Conservation (phyloP, 2,329 filamentous ascomycete genomes). For the Paecilomyces sp. region DNA sequence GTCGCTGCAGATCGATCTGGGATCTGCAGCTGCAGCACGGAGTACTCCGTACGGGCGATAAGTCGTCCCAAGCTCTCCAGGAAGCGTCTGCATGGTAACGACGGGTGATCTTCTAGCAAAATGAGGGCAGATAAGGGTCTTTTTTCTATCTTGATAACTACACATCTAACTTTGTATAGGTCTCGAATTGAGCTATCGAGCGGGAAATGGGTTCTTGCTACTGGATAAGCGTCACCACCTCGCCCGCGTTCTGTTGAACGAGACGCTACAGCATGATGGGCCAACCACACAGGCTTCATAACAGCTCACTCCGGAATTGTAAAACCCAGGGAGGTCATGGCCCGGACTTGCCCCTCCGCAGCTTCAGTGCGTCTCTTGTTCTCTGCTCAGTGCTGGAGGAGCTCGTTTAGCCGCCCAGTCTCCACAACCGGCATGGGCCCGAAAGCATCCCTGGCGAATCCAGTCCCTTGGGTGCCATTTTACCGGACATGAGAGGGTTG, state of each 20-base stretch:
- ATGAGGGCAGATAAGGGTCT: background rate
- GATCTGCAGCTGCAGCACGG: background rate
- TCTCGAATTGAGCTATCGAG: background rate
- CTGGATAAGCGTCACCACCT: background rate
- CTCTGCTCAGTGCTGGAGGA: background rate
- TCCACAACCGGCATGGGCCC: background rate
- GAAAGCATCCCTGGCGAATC: background rate
- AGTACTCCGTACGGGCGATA: background rate
- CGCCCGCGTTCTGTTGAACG: background rate
- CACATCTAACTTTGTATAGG: background rate
- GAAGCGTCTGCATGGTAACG: background rate
- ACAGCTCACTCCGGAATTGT: background rate
- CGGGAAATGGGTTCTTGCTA: background rate
- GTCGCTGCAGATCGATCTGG: background rate
- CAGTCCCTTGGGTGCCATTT: background rate
- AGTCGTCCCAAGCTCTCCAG: background rate
- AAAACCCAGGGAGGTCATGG: background rate
- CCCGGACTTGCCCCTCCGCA: background rate
- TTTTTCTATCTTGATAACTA: background rate
- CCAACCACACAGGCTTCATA: background rate
- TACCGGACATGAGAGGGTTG: background rate
- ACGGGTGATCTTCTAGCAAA: background rate
- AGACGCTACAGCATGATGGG: background rate
- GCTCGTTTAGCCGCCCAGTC: background rate
- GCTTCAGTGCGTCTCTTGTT: background rate